Evolutionary conservation across 1,139 yeast species (phyloP), one percentile per base, ranked within the genome.

Genomic region (Taiozyma sp.): DNA sequence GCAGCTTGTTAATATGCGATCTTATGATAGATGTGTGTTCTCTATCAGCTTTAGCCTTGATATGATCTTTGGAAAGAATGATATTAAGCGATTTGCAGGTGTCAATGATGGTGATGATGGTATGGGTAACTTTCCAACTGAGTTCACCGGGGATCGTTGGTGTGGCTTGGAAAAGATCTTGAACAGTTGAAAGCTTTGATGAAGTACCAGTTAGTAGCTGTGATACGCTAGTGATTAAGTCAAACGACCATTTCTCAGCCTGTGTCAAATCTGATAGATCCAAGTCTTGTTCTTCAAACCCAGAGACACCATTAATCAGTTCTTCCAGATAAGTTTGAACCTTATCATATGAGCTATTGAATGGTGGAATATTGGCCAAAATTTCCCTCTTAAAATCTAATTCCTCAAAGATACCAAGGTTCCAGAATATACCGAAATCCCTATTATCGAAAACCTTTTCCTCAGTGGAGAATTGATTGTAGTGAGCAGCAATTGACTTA

Each of bases 351-450:
- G 51, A 52, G 3, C 19, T 12, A 24, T 49, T 8, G 2, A 28
- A 41, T 4, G 64, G 56, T 4, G 64, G 56, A 12, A 60, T 54
- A 32, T 54, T 59, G 7, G 45, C 55, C 39, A 59, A 32, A 14
- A 61, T 24, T 13, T 48, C n/a, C 1, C 36, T 44, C 12, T 52
- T 45, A 14, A 51, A 41, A 5, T 29, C 23, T 16, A 61, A 19
- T 14, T 49, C 55, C 46, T 66, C 66, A 50, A 65, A 68, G 29
- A 65, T 62, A 22, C 76, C 80, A 58, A 73, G 67, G 51, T 76
- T 75, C 81, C 82, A 79, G 39, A 76, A 70, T 3, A 74, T 72
- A 9, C 63, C 66, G 44, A 64, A 61, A 59, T 82, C 87, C 57
- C 85, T 68, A 57, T 81, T 80, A 59, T 81, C 84, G 44, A 60